Base-by-base conservation (phyloP, 2,329 filamentous ascomycete species). In the Neonectria sp. region DNA sequence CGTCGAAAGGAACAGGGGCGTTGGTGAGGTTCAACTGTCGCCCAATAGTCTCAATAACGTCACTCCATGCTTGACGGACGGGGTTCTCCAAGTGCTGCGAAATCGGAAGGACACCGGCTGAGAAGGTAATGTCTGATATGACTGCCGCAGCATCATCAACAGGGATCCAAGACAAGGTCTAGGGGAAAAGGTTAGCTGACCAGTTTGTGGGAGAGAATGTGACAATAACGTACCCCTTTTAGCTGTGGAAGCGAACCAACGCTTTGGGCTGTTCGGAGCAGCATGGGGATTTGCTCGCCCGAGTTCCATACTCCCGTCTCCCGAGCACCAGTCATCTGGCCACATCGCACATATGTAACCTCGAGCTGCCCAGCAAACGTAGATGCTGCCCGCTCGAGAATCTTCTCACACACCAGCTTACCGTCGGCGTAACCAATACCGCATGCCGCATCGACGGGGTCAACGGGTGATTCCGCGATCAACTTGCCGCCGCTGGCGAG, bases 391-490 rank as follows among this genome's bases (percentile, higher is more conserved):
- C 55, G 45, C 35, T 72, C 70, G 8, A 75, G 45, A 12, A 74
- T 68, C 63, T 68, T 72, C 40, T 75, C 73, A 21, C 71, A 75
- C 1, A 72, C 71, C 4, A 73, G 64, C 60, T 75, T 75, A 33
- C 63, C 73, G 40, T 75, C 68, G 12, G 73, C 71, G 35, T 75
- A 75, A 12, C 73, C 73, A 33, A 75, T 65, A 7, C 69, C 68
- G 40, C 66, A 71, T 3, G 70, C 65, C 3, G 60, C 65, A 13
- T 68, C 65, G n/a, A 51, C 62, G 4, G 63, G 59, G 4, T 64
- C 51, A 1, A 68, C 70, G 8, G 70, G 70, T 2, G 60, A 48
- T 29, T 73, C 71, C 1, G 63, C 49, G n/a, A 74, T 70, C 29
- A 53, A 29, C 27, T 33, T 29, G 25, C 67, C 63, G 9, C 58